A percentile compares a stretch with the other conserved stretches of the same genome.
Conservation (phyloP, 139 green algal species). For the Tetradesmus lagerheimii region DNA sequence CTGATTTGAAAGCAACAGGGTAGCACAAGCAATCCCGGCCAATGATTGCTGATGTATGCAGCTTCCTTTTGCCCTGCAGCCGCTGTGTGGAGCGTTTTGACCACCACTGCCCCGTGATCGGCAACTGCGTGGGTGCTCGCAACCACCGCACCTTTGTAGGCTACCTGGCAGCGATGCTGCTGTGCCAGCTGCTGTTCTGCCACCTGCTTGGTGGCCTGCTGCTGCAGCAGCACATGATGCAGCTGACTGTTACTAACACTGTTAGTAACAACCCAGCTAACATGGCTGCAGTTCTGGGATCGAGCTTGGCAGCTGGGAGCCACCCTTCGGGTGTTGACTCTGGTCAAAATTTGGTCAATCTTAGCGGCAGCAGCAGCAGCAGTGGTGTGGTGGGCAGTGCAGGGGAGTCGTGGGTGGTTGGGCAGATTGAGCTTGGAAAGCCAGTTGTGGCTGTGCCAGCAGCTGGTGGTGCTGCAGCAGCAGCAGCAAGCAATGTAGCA, state of each 20-base stretch:
- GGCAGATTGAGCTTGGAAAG: background rate
- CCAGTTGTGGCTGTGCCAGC: background rate
- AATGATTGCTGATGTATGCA: too few relatives aligned
- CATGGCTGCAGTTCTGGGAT: background rate
- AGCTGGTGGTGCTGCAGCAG: background rate
- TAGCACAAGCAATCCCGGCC: too few relatives aligned
- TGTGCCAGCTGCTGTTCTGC: conserved; percentile 28
- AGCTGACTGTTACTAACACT: conserved; percentile 5
- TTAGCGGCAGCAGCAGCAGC: background rate
- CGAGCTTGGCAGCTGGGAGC: background rate
- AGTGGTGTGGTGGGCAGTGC: background rate
- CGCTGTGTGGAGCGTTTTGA: conserved; percentile 75
- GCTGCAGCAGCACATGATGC: background rate
- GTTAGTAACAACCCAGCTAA: background rate
- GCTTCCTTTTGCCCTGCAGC: background rate
- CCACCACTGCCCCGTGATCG: conserved; percentile 84
- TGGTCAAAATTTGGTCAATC: background rate
- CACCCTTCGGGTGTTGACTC: background rate
- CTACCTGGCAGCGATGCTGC: conserved; percentile 53
- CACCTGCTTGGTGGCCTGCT: conserved; percentile 3
- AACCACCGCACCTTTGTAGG: conserved; percentile 84
- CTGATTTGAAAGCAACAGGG: too few relatives aligned
- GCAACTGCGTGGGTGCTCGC: conserved; percentile 74
- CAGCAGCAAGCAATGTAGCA: background rate
- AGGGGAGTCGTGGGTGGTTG: background rate